These are phyloP conservation scores for Paspalum vaginatum DNA, from an alignment of 176 grass and related monocot genomes.

Conservation along the genomic window DNA sequence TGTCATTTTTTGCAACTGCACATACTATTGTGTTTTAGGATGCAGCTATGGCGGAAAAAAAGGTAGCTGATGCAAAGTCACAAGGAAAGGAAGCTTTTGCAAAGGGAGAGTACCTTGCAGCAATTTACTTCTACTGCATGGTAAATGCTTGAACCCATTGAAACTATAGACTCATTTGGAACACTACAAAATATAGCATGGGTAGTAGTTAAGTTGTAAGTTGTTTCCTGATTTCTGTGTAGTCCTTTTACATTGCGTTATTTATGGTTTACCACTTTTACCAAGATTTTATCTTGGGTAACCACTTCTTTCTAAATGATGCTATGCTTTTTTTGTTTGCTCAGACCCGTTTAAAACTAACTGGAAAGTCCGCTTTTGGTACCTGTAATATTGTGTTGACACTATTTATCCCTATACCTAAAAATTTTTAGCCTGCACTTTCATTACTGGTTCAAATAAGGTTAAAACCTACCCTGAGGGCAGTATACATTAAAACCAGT, in stretches of 20 bases:
- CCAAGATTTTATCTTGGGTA: background rate
- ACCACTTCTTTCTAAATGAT: background rate
- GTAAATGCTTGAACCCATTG: background rate
- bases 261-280: background rate
- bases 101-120: background rate
- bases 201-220: background rate
- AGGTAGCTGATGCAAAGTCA: constrained; percentile 9
- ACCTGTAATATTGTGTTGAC: background rate
- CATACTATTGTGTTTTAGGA: background rate
- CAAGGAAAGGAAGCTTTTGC: constrained; percentile 30
- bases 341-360: background rate
- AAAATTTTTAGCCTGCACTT: background rate
- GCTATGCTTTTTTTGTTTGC: background rate
- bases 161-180: background rate
- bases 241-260: background rate
- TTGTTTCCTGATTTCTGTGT: background rate
- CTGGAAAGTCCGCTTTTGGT: background rate
- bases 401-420: background rate
- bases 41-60: background rate
- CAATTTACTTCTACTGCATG: background rate
- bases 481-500: background rate
- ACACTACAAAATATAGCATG: background rate
- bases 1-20: background rate
- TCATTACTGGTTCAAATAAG: background rate
- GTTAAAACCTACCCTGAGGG: background rate